These are phyloP conservation scores for Ceratobasidium sp. DNA, from an alignment of 1,284 basidiomycete species.

Conservation along the genomic window DNA sequence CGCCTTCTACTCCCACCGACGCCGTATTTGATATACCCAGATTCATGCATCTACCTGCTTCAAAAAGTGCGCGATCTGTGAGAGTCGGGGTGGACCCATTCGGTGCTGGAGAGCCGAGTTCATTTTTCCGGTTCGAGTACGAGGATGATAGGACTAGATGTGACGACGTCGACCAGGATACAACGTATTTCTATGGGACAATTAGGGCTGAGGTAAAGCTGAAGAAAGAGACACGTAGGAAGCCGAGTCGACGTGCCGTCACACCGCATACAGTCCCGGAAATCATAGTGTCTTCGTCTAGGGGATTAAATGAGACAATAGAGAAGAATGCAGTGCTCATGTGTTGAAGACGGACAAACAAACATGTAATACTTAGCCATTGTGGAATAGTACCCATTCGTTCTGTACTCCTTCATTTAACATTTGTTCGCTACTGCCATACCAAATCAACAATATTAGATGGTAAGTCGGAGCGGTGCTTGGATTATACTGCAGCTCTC, in stretches of 20 bases:
- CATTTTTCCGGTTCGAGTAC: slow-evolving; percentile 29
- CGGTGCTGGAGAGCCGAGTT: slow-evolving; percentile 21
- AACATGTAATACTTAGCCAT: not conserved
- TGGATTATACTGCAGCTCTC: no score
- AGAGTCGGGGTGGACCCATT: slow-evolving; percentile 18
- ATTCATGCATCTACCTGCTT: slow-evolving; percentile 24
- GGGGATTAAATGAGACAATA: not conserved
- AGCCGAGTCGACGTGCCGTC: not conserved
- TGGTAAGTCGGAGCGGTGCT: no score
- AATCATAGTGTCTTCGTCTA: slow-evolving; percentile 20
- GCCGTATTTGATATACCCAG: not conserved
- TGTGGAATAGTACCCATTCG: slow-evolving; percentile 2
- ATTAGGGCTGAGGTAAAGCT: not conserved
- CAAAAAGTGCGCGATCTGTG: slow-evolving; percentile 11
- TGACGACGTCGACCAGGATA: not conserved
- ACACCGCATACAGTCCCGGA: not conserved
- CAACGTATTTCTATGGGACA: not conserved
- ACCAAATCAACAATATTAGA: no score
- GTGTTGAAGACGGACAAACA: not conserved
- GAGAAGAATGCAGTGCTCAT: not conserved
- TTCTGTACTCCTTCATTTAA: not conserved
- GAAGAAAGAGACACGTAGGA: not conserved
- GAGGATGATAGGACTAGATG: not conserved
- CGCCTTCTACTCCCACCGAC: slow-evolving; percentile 1
- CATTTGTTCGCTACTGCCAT: no score